Evolutionary conservation across 2,329 filamentous ascomycete species (phyloP).

Genomic region (Thermochaetoides dissita): DNA sequence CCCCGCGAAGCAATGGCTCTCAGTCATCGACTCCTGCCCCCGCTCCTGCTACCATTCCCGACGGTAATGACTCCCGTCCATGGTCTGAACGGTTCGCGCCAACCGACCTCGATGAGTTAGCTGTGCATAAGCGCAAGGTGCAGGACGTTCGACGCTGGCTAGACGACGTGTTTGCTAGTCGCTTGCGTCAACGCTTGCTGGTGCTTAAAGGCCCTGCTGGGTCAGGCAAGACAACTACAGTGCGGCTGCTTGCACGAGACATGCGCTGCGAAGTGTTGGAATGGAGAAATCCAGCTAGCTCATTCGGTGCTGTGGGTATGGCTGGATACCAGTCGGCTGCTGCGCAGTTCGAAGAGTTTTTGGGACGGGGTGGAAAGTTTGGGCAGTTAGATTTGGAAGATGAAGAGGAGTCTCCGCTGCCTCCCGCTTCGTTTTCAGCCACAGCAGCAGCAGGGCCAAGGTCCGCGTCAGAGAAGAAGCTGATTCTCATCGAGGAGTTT

Average conservation of each 20-base stretch:
- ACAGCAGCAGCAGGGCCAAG: too few relatives aligned
- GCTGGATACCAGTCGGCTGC: conserved; percentile 53
- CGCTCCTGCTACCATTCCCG: conserved; percentile 16
- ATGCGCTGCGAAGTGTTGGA: conserved; percentile 67
- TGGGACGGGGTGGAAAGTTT: conserved; percentile 69
- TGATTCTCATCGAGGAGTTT: conserved; percentile 71
- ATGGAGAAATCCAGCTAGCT: conserved; percentile 72
- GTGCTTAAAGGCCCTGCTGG: conserved; percentile 84
- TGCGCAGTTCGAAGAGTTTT: conserved; percentile 81
- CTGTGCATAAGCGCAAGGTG: conserved; percentile 90
- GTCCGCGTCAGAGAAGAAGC: conserved; percentile 25
- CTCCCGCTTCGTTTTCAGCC: conserved; percentile 6
- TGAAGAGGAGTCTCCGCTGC: conserved; percentile 4
- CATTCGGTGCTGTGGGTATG: conserved; percentile 41
- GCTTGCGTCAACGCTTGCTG: conserved; percentile 56
- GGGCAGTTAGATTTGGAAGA: conserved; percentile 31
- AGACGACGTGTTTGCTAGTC: conserved; percentile 54
- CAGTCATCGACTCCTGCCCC: too few relatives aligned
- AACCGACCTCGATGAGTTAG: conserved; percentile 62
- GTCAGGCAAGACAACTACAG: conserved; percentile 80
- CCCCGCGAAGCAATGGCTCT: background rate
- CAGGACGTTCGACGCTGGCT: conserved; percentile 75
- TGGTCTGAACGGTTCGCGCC: conserved; percentile 85
- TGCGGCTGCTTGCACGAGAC: conserved; percentile 64
- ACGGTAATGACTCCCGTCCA: conserved; percentile 48